A percentile compares a stretch with the other conserved stretches of the same genome.
phyloP scores from a whole-genome alignment of 78 protist genomes.

The Polysphondylium violaceum region DNA sequence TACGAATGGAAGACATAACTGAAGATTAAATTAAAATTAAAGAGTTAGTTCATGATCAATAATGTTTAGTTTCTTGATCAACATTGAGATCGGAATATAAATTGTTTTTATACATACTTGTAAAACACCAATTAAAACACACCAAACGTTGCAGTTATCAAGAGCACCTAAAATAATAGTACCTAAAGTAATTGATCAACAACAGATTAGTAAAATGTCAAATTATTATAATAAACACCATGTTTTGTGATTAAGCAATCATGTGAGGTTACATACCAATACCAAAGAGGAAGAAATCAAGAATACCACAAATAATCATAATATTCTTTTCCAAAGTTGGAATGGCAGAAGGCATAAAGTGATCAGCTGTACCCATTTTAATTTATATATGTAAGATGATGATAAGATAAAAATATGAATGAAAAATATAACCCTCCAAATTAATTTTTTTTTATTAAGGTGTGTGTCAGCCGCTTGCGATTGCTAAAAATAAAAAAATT shows the following conservation, averaged over 20 bases:
- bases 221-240: too few species aligned
- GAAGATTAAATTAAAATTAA: neutral
- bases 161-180: constrained; percentile 69
- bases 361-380: constrained; percentile 29
- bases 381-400: constrained; percentile 15
- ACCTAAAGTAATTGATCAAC: too few species aligned
- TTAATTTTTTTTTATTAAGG: too few species aligned
- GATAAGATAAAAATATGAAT: too few species aligned
- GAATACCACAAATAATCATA: constrained; percentile 76
- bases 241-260: too few species aligned
- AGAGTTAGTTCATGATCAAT: neutral
- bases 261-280: constrained; percentile 17
- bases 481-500: too few species aligned
- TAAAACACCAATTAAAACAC: constrained; percentile 65
- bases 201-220: too few species aligned
- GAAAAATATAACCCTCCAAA: too few species aligned
- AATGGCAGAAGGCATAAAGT: constrained; percentile 68
- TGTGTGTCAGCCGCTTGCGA: too few species aligned
- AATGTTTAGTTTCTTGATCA: too few species aligned
- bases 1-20: constrained; percentile 29
- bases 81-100: neutral
- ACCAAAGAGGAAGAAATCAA: constrained; percentile 61
- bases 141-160: constrained; percentile 75
- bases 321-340: constrained; percentile 63
- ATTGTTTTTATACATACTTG: constrained; percentile 19